A percentile compares a stretch with the other conserved stretches of the same genome.
phyloP scores from a whole-genome alignment of 495 filamentous ascomycete species.

The Durotheca rogersii region DNA sequence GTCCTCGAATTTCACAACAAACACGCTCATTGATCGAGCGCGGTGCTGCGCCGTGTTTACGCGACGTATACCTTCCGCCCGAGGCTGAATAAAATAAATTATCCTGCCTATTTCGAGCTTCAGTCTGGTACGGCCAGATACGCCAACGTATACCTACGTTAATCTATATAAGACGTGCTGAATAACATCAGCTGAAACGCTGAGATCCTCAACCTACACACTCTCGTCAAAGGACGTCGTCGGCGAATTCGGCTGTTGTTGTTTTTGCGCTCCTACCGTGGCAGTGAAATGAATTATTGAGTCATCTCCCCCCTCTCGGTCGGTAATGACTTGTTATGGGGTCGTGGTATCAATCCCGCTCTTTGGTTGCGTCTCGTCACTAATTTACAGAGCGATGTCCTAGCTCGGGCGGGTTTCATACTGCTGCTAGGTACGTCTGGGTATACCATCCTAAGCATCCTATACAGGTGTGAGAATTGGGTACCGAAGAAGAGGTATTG shows the following conservation, averaged over 20 bases:
- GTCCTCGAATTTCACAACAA: not conserved
- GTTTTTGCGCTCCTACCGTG: not conserved
- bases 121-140: conserved; percentile 5
- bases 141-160: not conserved
- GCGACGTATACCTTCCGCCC: not conserved
- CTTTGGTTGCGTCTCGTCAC: conserved; percentile 4
- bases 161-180: conserved; percentile 21
- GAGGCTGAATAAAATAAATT: not conserved
- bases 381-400: conserved; percentile 3
- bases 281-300: not conserved
- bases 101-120: not conserved
- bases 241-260: not conserved
- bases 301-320: not conserved
- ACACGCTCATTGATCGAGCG: not conserved
- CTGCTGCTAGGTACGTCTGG: conserved; percentile 4
- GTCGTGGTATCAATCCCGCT: conserved; percentile 5
- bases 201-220: not conserved
- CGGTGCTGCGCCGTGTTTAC: not conserved
- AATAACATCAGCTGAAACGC: conserved; percentile 9
- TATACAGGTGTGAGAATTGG: not conserved
- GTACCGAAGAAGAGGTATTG: no score
- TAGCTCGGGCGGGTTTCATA: conserved; percentile 4
- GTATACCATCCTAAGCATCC: conserved; percentile 22
- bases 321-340: not conserved
- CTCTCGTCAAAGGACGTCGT: not conserved